Evolutionary conservation across 371 early-diverging fungal species (phyloP).

Genomic region (Mucor saturninus): DNA sequence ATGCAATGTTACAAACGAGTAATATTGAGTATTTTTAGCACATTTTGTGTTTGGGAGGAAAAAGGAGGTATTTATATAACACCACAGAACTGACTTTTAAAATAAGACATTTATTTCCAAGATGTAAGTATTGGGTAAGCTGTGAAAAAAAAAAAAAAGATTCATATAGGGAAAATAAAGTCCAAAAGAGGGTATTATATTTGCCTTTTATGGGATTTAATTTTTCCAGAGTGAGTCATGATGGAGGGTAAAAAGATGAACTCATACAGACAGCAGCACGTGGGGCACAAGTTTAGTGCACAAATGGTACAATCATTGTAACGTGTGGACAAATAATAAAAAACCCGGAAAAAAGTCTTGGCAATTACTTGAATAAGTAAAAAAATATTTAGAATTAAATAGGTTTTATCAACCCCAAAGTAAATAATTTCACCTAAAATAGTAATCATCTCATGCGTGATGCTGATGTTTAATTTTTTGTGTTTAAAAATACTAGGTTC

Average conservation of each 20-base stretch:
- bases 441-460: slow-evolving; percentile 25
- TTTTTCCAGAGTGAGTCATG: slow-evolving; percentile 5
- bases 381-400: slow-evolving; percentile 18
- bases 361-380: slow-evolving; percentile 23
- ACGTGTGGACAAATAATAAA: slow-evolving; percentile 10
- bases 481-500: slow-evolving; percentile 4
- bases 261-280: neutral
- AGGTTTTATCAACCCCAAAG: slow-evolving; percentile 13
- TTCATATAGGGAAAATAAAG: neutral
- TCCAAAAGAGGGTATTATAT: slow-evolving; percentile 9
- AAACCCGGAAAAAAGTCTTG: slow-evolving; percentile 33
- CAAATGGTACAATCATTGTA: slow-evolving; percentile 1
- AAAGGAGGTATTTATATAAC: neutral
- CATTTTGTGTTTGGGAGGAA: neutral
- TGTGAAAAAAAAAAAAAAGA: neutral
- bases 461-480: slow-evolving; percentile 6
- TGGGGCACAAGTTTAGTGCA: neutral
- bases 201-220: slow-evolving; percentile 11
- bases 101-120: no score
- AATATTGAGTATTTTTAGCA: neutral
- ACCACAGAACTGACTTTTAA: no score
- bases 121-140: neutral
- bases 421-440: slow-evolving; percentile 35
- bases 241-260: neutral
- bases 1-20: neutral